Evolutionary conservation across 2,329 filamentous ascomycete species (phyloP).

Genomic region (Aspergillus neotritici): DNA sequence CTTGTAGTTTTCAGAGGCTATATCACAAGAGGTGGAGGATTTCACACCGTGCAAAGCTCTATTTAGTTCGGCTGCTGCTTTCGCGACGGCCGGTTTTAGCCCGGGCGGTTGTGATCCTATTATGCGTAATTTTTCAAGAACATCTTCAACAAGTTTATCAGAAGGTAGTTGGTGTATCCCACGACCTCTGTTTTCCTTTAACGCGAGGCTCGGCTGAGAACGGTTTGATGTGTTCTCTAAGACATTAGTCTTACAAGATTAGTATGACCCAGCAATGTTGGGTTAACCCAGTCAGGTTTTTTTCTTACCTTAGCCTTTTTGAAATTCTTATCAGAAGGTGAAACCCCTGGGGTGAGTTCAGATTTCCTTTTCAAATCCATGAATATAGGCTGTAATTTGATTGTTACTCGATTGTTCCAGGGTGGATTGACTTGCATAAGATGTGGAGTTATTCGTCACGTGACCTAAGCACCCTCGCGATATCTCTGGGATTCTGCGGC

Average conservation of each 20-base stretch:
- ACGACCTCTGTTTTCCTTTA: too few relatives aligned
- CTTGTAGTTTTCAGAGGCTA: too few relatives aligned
- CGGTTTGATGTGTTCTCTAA: slow-evolving; percentile 5
- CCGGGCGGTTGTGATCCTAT: not conserved
- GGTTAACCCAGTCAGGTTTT: too few relatives aligned
- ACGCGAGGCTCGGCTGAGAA: not conserved
- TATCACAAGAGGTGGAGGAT: not conserved
- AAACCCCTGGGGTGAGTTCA: slow-evolving; percentile 3
- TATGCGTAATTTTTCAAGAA: not conserved
- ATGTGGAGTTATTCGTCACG: slow-evolving; percentile 2
- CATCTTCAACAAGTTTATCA: not conserved
- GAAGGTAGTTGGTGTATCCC: not conserved
- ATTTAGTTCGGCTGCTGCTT: slow-evolving; percentile 1
- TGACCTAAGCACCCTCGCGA: not conserved
- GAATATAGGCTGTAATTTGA: slow-evolving; percentile 1
- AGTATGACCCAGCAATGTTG: not conserved
- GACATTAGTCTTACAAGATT: slow-evolving; percentile 1
- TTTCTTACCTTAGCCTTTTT: slow-evolving; percentile 19
- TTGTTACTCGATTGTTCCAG: too few relatives aligned
- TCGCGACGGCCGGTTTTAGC: not conserved
- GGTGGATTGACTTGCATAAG: too few relatives aligned
- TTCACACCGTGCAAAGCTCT: not conserved
- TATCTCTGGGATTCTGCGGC: too few relatives aligned
- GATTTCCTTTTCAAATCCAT: slow-evolving; percentile 27
- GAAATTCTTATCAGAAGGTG: not conserved